These are phyloP conservation scores for Acanthamoeba sp. DNA, from an alignment of 208 protist genomes.

Conservation along the genomic window DNA sequence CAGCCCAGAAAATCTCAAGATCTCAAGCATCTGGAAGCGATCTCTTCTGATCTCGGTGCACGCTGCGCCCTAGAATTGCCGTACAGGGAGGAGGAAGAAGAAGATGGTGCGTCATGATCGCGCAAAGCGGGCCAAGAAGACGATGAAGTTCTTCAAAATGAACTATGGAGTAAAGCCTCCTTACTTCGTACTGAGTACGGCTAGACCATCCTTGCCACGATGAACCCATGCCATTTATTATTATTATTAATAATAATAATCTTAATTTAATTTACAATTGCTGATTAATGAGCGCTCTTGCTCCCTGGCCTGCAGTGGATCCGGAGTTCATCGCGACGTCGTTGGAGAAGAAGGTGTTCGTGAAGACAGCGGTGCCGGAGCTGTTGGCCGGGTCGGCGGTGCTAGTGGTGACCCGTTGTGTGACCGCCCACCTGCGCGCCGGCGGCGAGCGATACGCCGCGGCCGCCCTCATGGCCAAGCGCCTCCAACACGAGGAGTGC, in stretches of 20 bases:
- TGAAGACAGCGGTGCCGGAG: slow-evolving; percentile 53
- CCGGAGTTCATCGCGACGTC: slow-evolving; percentile 53
- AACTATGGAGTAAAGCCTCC: slow-evolving; percentile 20
- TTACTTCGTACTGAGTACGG: slow-evolving; percentile 7
- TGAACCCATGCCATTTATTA: background rate
- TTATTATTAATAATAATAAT: background rate
- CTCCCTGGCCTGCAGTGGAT: slow-evolving; percentile 18
- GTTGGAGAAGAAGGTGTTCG: slow-evolving; percentile 55
- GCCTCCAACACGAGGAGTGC: slow-evolving; percentile 59
- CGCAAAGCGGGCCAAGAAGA: slow-evolving; percentile 45
- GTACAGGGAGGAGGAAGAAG: background rate
- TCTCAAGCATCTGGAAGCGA: too few species aligned
- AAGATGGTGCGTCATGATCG: slow-evolving; percentile 37
- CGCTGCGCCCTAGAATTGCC: too few species aligned
- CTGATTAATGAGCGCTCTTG: background rate
- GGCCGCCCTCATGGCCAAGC: slow-evolving; percentile 60
- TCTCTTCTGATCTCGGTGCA: too few species aligned
- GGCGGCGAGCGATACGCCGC: slow-evolving; percentile 26
- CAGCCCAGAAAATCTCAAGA: too few species aligned
- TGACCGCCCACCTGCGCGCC: slow-evolving; percentile 1
- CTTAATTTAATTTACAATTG: background rate
- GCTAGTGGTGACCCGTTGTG: slow-evolving; percentile 58
- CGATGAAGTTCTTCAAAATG: slow-evolving; percentile 43
- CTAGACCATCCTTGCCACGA: too few species aligned
- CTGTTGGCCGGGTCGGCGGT: background rate